Evolutionary conservation across 306 rosid genomes (phyloP).

Genomic region (Canavalia ensiformis): DNA sequence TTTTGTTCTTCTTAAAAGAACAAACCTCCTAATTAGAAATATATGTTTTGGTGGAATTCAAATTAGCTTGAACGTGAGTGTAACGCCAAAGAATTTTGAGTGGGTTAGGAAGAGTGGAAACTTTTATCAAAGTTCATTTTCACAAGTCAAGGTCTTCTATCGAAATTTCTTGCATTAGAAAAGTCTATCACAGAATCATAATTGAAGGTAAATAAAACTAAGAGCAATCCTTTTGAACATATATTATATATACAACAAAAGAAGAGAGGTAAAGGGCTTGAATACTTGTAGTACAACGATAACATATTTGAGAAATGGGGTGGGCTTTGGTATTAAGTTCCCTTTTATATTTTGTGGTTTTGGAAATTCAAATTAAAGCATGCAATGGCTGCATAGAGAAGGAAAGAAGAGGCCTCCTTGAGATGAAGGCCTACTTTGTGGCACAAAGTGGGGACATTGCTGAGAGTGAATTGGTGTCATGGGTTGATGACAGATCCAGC

Average conservation of each 20-base stretch:
- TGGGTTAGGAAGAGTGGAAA: no score
- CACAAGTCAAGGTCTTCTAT: no score
- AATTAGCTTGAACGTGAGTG: no score
- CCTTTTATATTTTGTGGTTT: neutral
- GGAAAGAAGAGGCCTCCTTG: slow-evolving; percentile 27
- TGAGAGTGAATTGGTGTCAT: neutral
- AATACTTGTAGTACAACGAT: neutral
- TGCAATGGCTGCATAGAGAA: slow-evolving; percentile 26
- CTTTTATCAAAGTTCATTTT: no score
- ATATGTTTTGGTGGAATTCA: no score
- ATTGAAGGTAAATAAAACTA: no score
- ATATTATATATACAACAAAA: no score
- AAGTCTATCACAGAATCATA: no score
- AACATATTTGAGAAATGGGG: neutral
- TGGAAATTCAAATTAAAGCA: neutral
- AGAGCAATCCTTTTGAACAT: no score
- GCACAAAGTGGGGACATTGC: neutral
- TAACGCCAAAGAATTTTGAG: no score
- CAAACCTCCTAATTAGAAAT: no score
- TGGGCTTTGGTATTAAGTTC: neutral
- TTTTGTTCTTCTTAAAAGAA: no score
- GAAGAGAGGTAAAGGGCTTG: neutral
- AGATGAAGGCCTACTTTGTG: slow-evolving; percentile 18
- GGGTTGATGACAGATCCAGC: slow-evolving; percentile 33
- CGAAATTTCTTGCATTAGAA: neutral